Conservation (phyloP, 352 stramenopile species). For the Pythium brassicae region DNA sequence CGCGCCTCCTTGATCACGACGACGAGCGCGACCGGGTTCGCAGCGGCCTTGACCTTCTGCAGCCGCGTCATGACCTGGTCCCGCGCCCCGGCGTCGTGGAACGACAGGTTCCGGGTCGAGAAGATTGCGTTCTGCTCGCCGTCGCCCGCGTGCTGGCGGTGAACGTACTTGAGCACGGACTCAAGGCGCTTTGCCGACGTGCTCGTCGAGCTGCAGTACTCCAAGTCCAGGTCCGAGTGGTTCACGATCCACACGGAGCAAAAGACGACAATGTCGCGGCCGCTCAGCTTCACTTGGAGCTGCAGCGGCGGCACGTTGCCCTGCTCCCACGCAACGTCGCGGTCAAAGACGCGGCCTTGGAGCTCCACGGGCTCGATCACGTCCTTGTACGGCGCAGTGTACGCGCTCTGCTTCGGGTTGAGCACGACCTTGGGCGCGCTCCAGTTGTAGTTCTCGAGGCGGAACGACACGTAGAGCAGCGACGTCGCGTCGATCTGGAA, state of each 20-base stretch:
- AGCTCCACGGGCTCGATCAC: conserved; percentile 63
- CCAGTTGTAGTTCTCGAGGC: conserved; percentile 88
- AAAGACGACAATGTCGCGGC: conserved; percentile 80
- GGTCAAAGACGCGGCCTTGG: conserved; percentile 63
- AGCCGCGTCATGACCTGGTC: conserved; percentile 55
- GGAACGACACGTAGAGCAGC: conserved; percentile 77
- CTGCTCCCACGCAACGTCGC: conserved; percentile 63
- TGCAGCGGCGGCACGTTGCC: conserved; percentile 77
- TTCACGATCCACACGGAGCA: conserved; percentile 89
- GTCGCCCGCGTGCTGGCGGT: conserved; percentile 36
- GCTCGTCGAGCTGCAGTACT: conserved; percentile 83
- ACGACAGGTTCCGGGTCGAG: conserved; percentile 56
- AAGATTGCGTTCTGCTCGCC: conserved; percentile 59
- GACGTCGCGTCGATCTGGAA: conserved; percentile 75
- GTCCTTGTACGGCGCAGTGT: conserved; percentile 80
- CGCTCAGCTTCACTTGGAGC: conserved; percentile 76
- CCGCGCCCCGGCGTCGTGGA: conserved; percentile 37
- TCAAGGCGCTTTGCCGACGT: conserved; percentile 71
- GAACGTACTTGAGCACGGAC: conserved; percentile 68
- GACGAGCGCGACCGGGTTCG: conserved; percentile 77
- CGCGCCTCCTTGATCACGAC: conserved; percentile 74
- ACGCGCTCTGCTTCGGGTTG: conserved; percentile 63
- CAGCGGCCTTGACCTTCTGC: conserved; percentile 73
- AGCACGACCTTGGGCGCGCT: conserved; percentile 75
- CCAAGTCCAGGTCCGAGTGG: conserved; percentile 76